Evolutionary conservation across 78 protist species (phyloP).

Genomic region (Dictyostelium brefeldianum): DNA sequence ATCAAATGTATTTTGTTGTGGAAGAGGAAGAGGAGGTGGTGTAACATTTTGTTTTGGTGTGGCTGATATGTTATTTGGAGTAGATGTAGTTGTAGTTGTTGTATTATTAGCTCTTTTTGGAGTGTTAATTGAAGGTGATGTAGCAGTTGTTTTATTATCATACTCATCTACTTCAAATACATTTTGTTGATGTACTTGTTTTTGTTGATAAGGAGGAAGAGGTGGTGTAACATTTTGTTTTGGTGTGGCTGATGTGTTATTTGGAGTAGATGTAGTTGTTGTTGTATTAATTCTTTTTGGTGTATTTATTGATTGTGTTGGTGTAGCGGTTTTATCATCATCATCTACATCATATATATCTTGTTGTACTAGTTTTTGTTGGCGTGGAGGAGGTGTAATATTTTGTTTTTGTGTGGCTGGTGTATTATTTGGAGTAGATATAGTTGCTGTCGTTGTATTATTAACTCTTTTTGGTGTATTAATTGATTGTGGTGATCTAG

Average conservation of each 20-base stretch:
- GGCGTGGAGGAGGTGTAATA: not conserved
- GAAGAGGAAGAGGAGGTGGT: not conserved
- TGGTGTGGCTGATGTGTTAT: not conserved
- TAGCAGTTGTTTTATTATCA: too few relatives aligned
- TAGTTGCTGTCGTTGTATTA: not conserved
- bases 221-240: not conserved
- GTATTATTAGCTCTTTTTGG: not conserved
- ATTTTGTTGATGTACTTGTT: not conserved
- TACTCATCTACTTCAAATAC: too few relatives aligned
- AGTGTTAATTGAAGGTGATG: not conserved
- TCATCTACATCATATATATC: not conserved
- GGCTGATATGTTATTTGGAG: not conserved
- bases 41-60: too few relatives aligned
- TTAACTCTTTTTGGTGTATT: not conserved
- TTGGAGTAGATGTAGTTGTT: not conserved
- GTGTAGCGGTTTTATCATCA: not conserved
- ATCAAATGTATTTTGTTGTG: not conserved
- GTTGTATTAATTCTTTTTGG: too few relatives aligned
- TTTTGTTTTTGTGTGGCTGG: too few relatives aligned
- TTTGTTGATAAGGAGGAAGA: not conserved
- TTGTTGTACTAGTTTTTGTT: not conserved
- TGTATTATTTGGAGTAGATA: not conserved
- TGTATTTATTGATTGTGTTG: not conserved
- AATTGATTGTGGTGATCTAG: not conserved
- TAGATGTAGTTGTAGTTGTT: not conserved